Evolutionary conservation across 2,329 filamentous ascomycete genomes (phyloP).

Genomic region (Aureobasidium sp.): DNA sequence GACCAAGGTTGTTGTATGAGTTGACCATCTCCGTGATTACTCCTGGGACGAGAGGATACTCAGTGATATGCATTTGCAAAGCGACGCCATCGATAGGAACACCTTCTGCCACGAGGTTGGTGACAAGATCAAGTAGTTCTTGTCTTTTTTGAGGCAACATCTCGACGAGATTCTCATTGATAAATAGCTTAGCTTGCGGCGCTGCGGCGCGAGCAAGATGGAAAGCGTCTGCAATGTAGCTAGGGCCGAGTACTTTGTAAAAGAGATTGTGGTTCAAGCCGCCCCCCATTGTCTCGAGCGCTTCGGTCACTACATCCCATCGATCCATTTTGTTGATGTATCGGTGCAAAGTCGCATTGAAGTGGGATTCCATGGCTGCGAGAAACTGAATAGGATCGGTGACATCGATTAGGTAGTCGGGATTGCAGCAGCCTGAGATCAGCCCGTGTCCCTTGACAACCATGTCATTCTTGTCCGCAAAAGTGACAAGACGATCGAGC

Average conservation of each 20-base stretch:
- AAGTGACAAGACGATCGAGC: constrained; percentile 69
- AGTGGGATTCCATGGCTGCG: constrained; percentile 55
- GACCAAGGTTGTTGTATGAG: too few relatives aligned
- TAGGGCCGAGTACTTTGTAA: constrained; percentile 73
- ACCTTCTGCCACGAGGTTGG: constrained; percentile 68
- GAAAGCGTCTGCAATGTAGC: constrained; percentile 76
- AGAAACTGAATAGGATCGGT: constrained; percentile 62
- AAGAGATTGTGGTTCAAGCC: constrained; percentile 73
- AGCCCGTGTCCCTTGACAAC: constrained; percentile 72
- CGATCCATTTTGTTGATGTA: constrained; percentile 59
- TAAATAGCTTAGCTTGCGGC: constrained; percentile 74
- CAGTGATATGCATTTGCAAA: constrained; percentile 65
- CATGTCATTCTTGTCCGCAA: constrained; percentile 62
- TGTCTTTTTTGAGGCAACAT: constrained; percentile 65
- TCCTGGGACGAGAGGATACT: too few relatives aligned
- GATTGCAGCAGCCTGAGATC: constrained; percentile 57
- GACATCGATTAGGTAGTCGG: constrained; percentile 58
- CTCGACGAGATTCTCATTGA: constrained; percentile 76
- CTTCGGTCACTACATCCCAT: constrained; percentile 42
- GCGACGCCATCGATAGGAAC: constrained; percentile 73
- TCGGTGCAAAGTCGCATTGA: constrained; percentile 48
- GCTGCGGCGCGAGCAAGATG: constrained; percentile 72
- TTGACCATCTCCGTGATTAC: too few relatives aligned
- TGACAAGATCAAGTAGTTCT: constrained; percentile 65
- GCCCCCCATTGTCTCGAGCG: constrained; percentile 55